Conservation (phyloP, 345 rosid species). For the Eucalyptus caleyi region DNA sequence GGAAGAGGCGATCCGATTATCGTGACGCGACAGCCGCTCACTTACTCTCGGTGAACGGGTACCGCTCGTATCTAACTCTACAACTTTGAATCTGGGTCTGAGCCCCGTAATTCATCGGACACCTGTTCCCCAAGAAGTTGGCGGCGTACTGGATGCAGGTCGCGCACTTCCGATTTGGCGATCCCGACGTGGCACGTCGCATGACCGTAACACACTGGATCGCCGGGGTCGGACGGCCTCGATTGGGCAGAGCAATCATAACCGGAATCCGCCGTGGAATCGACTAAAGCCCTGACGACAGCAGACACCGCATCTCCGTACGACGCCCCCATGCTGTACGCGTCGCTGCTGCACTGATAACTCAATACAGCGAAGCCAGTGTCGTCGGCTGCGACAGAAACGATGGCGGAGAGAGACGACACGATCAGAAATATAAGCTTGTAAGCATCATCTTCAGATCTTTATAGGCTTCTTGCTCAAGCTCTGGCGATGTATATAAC, state of each 20-base stretch:
- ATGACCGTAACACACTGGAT: background rate
- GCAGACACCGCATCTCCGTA: background rate
- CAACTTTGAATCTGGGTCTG: background rate
- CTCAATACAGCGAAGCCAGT: background rate
- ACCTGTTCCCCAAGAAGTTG: background rate
- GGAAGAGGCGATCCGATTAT: background rate
- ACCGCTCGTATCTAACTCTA: background rate
- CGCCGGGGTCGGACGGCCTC: background rate
- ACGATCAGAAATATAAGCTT: background rate
- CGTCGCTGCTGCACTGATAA: background rate
- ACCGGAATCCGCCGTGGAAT: background rate
- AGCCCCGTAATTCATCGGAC: background rate
- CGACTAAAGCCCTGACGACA: background rate
- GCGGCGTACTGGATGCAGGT: background rate
- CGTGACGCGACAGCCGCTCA: accelerated
- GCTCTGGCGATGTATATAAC: background rate
- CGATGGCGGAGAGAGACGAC: background rate
- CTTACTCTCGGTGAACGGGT: background rate
- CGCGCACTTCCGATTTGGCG: background rate
- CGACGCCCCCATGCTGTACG: background rate
- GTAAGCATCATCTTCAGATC: background rate
- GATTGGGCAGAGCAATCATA: background rate
- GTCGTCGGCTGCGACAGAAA: background rate
- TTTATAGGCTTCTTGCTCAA: background rate
- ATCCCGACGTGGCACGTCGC: background rate